A percentile compares a stretch with the other conserved stretches of the same genome.
phyloP scores from a whole-genome alignment of 495 filamentous ascomycete genomes.

The Peziza echinospora region DNA sequence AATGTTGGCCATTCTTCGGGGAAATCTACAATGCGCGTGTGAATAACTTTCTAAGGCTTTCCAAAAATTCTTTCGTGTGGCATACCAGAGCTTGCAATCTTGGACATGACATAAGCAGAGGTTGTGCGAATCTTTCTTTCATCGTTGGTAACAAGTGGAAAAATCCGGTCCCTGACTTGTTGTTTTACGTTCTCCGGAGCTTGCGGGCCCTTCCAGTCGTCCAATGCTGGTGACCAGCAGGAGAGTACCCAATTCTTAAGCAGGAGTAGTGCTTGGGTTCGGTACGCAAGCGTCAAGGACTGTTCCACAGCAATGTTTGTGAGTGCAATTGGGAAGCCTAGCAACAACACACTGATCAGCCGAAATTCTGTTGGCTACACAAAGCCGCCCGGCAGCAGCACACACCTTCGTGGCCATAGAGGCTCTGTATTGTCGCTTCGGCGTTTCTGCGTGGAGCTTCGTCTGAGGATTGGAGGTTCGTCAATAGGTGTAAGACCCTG shows the following conservation, averaged over 20 bases:
- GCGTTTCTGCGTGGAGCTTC: constrained; percentile 16
- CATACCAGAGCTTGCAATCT: constrained; percentile 48
- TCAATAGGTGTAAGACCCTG: constrained; percentile 14
- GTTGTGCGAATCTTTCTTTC: constrained; percentile 69
- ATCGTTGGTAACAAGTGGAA: constrained; percentile 60
- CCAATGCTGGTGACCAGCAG: constrained; percentile 41
- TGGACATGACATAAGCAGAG: constrained; percentile 77
- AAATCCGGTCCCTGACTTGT: constrained; percentile 41
- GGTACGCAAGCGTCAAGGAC: constrained; percentile 44
- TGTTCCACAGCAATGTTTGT: constrained; percentile 55
- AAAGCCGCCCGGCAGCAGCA: constrained; percentile 4
- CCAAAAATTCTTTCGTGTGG: background rate
- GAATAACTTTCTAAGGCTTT: background rate
- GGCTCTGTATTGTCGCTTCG: constrained; percentile 15
- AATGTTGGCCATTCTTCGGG: constrained; percentile 82
- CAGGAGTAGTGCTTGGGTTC: constrained; percentile 62
- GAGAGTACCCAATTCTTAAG: constrained; percentile 61
- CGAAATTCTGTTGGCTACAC: no score
- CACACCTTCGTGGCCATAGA: constrained; percentile 13
- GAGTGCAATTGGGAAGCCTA: constrained; percentile 54
- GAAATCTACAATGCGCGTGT: constrained; percentile 39
- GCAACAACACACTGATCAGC: no score
- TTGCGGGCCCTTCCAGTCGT: constrained; percentile 42
- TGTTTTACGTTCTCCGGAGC: constrained; percentile 46
- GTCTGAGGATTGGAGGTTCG: constrained; percentile 11